Evolutionary conservation across 139 green algal species (phyloP).

Genomic region (Volvox africanus): DNA sequence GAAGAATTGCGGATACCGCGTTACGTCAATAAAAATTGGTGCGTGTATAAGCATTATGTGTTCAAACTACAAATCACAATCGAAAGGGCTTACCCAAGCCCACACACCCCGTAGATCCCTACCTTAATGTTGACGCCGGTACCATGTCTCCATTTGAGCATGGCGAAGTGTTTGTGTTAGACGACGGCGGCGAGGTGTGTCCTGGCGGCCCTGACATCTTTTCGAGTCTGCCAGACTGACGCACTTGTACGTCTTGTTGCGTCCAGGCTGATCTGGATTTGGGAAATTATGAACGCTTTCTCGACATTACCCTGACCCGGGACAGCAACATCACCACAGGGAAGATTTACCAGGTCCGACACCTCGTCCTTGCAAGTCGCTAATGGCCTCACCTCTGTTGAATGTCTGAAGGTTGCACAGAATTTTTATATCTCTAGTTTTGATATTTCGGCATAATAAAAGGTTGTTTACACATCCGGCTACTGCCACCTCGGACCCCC

Average conservation of each 20-base stretch:
- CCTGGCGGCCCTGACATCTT: slow-evolving; percentile 24
- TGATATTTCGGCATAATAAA: no score
- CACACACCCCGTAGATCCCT: slow-evolving; percentile 86
- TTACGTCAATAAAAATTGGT: slow-evolving; percentile 99
- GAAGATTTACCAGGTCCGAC: slow-evolving; percentile 91
- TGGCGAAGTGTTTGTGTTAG: slow-evolving; percentile 98
- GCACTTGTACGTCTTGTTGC: not conserved
- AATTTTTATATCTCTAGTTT: no score
- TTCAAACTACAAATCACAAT: not conserved
- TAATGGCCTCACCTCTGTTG: no score
- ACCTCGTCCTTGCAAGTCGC: no score
- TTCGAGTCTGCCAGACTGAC: not conserved
- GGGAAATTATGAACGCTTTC: slow-evolving; percentile 99
- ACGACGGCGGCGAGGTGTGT: slow-evolving; percentile 96
- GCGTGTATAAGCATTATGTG: not conserved
- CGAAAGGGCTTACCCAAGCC: not conserved
- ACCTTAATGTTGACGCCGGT: slow-evolving; percentile 99
- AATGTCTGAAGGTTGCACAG: no score
- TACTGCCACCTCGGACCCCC: no score
- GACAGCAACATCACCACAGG: slow-evolving; percentile 99
- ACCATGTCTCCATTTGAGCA: slow-evolving; percentile 99
- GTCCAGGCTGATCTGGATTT: slow-evolving; percentile 96
- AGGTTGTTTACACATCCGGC: no score
- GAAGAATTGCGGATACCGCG: slow-evolving; percentile 91
- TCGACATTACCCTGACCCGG: slow-evolving; percentile 94